These are phyloP conservation scores for Colletotrichum spaethianum DNA, from an alignment of 2,329 filamentous ascomycete species.

Conservation along the genomic window DNA sequence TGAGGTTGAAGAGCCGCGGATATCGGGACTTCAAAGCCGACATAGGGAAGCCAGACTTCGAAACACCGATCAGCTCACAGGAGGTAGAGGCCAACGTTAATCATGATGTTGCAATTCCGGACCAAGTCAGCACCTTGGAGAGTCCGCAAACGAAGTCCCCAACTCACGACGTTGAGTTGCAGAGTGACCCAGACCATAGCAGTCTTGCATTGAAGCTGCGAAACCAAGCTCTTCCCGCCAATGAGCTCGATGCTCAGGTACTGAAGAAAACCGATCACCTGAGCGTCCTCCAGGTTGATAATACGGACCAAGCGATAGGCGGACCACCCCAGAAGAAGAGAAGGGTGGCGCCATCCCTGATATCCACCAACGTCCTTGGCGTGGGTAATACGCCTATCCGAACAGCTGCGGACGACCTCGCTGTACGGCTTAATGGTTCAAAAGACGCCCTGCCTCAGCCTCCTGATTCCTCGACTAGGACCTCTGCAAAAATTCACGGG, in stretches of 20 bases:
- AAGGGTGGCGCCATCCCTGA: conserved; percentile 45
- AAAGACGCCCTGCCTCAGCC: background rate
- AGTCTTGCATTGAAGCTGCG: no score
- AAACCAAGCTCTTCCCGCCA: background rate
- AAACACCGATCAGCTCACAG: conserved; percentile 6
- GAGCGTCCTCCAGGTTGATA: no score
- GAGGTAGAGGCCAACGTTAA: conserved; percentile 5
- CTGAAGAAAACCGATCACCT: background rate
- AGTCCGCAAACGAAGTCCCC: background rate
- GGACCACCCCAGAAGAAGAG: conserved; percentile 48
- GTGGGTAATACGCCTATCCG: conserved; percentile 35
- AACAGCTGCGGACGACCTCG: conserved; percentile 31
- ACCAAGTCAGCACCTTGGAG: background rate
- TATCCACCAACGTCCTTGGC: conserved; percentile 40
- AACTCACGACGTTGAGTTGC: background rate
- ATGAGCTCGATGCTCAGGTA: background rate
- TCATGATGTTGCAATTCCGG: background rate
- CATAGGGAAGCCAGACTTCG: background rate
- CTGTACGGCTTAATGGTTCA: background rate
- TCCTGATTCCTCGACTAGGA: background rate
- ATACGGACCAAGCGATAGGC: background rate
- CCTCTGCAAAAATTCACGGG: background rate
- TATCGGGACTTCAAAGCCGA: conserved; percentile 39
- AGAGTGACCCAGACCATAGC: conserved; percentile 26
- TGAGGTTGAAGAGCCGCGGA: conserved; percentile 41